Evolutionary conservation across 768 basidiomycete genomes (phyloP).

Genomic region (Favolaschia claudopus): DNA sequence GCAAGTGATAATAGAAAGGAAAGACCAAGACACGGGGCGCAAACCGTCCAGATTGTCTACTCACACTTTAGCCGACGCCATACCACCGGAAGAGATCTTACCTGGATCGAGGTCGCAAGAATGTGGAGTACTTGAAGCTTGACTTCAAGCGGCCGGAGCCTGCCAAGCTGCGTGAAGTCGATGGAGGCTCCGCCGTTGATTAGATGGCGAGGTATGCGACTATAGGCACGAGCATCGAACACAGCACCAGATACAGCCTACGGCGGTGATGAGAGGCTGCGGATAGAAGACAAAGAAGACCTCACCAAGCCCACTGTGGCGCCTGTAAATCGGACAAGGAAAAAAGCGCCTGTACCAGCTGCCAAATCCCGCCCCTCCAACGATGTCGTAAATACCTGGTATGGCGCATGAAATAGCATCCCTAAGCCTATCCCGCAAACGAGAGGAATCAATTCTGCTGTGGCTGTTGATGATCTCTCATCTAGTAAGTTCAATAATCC

Average conservation of each 20-base stretch:
- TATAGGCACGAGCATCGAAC: slow-evolving; percentile 63
- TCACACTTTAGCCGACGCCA: not conserved
- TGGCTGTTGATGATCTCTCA: slow-evolving; percentile 53
- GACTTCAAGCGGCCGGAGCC: slow-evolving; percentile 48
- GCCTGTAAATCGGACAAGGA: slow-evolving; percentile 87
- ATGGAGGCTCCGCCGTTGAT: slow-evolving; percentile 55
- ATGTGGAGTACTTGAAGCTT: slow-evolving; percentile 56
- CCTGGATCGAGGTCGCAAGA: slow-evolving; percentile 71
- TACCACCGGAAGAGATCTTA: slow-evolving; percentile 35
- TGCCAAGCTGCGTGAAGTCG: slow-evolving; percentile 45
- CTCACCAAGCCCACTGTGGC: slow-evolving; percentile 83
- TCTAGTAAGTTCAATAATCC: slow-evolving; percentile 73
- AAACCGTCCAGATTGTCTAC: slow-evolving; percentile 78
- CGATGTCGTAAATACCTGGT: slow-evolving; percentile 77
- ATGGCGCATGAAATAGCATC: slow-evolving; percentile 87
- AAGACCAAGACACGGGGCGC: slow-evolving; percentile 70
- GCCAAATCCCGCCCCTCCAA: slow-evolving; percentile 74
- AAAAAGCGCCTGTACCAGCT: slow-evolving; percentile 85
- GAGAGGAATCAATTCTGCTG: slow-evolving; percentile 67
- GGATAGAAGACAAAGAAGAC: slow-evolving; percentile 14
- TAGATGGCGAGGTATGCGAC: slow-evolving; percentile 55
- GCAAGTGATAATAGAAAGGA: slow-evolving; percentile 61
- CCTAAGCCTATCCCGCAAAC: slow-evolving; percentile 82
- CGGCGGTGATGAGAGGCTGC: slow-evolving; percentile 28
- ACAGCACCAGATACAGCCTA: slow-evolving; percentile 82